Evolutionary conservation across 2,329 filamentous ascomycete genomes (phyloP), one percentile per base, ranked within the genome.

Genomic region (Neofusicoccum cordaticola): DNA sequence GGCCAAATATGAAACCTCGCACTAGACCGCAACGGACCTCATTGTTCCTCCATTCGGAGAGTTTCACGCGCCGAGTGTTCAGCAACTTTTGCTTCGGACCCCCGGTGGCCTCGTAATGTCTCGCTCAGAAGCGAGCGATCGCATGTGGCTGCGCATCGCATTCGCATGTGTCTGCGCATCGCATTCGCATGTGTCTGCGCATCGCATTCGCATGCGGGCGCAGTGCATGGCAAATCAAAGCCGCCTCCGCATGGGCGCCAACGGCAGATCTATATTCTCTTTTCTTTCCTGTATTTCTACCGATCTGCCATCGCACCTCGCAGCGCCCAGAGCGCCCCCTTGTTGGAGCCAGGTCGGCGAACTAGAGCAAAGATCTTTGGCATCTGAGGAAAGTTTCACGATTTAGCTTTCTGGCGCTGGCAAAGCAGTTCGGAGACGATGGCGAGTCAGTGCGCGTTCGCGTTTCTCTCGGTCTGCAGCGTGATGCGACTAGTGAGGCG

Each of bases 1-100:
- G 93, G 94, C 74, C 94, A 98, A 81, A 96, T 97, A 75, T 95
- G 82, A 89, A 52, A 53, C 42, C n/a, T n/a, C 17, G 41, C 27
- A 27, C 41, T 57, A 57, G 37, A 50, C 44, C n/a, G 31, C 17
- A 37, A 22, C 41, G 42, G 31, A 15, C 15, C 31, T 22, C 56
- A 27, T 31, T 9, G 17, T 22, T 37, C 41, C 56, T 47, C 31
- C 44, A 19, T 27, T 47, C n/a, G 42, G 27, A 35, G 56, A 13
- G 44, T 34, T 37, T 45, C 31, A 47, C 27, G 31, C 41, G 19
- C 56, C 56, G 56, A 47, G 42, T 60, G 11, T 48, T 47, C 42
- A 37, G 42, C 56, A 58, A 44, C 39, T n/a, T 42, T 44, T 45
- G 27, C 56, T 48, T 60, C 56, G 56, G 27, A 60, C 19, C 31